phyloP scores from a whole-genome alignment of 139 green algal species.

The Micractinium conductrix region DNA sequence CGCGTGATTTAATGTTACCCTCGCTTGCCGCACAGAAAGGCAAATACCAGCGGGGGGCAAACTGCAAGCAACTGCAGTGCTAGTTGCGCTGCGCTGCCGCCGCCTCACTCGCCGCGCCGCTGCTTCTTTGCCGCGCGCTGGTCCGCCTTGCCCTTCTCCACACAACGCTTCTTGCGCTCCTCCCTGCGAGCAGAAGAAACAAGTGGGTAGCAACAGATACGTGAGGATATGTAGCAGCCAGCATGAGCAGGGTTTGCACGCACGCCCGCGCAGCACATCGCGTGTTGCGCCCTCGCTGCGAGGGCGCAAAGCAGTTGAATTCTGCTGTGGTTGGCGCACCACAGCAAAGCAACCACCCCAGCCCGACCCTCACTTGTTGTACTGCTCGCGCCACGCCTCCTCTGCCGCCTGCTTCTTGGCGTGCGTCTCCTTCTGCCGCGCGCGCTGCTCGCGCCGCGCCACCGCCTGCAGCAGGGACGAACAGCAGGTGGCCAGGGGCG shows the following conservation, averaged over 20 bases:
- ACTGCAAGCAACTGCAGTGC: too few relatives aligned
- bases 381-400: conserved; percentile 55
- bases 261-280: not conserved
- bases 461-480: too few relatives aligned
- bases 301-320: too few relatives aligned
- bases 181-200: conserved; percentile 60
- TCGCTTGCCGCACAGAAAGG: too few relatives aligned
- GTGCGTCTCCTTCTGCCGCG: conserved; percentile 41
- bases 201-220: not conserved
- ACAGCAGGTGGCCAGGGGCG: too few relatives aligned
- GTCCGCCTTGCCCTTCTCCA: conserved; percentile 54
- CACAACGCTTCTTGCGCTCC: conserved; percentile 77
- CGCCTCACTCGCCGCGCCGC: conserved; percentile 6
- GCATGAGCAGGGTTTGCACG: not conserved
- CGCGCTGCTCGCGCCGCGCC: conserved; percentile 69
- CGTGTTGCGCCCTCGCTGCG: too few relatives aligned
- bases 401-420: conserved; percentile 65
- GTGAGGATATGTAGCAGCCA: too few relatives aligned
- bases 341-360: too few relatives aligned
- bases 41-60: too few relatives aligned
- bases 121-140: conserved; percentile 56
- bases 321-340: too few relatives aligned
- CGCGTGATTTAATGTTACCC: too few relatives aligned
- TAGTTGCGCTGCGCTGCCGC: too few relatives aligned
- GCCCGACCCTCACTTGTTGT: conserved; percentile 33